Evolutionary conservation across 805 yeast species (phyloP).

Genomic region (Cyberlindnera mycetangii): DNA sequence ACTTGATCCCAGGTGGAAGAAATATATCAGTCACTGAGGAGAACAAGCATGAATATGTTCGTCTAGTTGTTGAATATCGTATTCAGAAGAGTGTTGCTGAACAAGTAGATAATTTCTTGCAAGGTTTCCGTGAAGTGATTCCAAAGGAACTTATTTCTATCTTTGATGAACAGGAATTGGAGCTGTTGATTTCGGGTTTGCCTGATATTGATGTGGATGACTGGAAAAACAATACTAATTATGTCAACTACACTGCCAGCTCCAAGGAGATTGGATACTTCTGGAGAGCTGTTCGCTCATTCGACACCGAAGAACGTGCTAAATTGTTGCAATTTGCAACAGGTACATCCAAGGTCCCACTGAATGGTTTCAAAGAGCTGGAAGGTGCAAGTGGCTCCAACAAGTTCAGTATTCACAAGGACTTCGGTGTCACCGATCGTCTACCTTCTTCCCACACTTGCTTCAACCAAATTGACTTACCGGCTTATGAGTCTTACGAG

Average conservation of each 20-base stretch:
- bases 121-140: slow-evolving; percentile 88
- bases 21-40: slow-evolving; percentile 84
- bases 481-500: slow-evolving; percentile 88
- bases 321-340: slow-evolving; percentile 93
- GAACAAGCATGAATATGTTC: slow-evolving; percentile 87
- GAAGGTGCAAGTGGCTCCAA: slow-evolving; percentile 85
- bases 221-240: slow-evolving; percentile 84
- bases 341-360: slow-evolving; percentile 94
- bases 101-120: slow-evolving; percentile 80
- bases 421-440: slow-evolving; percentile 79
- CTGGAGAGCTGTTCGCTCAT: slow-evolving; percentile 96
- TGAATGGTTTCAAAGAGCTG: slow-evolving; percentile 87
- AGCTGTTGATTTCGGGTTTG: slow-evolving; percentile 85
- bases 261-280: slow-evolving; percentile 93
- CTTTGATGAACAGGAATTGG: slow-evolving; percentile 94
- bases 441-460: slow-evolving; percentile 97
- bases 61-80: slow-evolving; percentile 81
- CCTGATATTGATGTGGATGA: slow-evolving; percentile 96
- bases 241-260: slow-evolving; percentile 77
- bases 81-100: slow-evolving; percentile 78
- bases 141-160: slow-evolving; percentile 79
- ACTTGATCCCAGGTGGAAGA: slow-evolving; percentile 78
- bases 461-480: slow-evolving; percentile 91
- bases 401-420: slow-evolving; percentile 86
- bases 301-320: slow-evolving; percentile 92